Conservation (phyloP, 2,329 filamentous ascomycete species). For the Plectosphaerella cucumerina region DNA sequence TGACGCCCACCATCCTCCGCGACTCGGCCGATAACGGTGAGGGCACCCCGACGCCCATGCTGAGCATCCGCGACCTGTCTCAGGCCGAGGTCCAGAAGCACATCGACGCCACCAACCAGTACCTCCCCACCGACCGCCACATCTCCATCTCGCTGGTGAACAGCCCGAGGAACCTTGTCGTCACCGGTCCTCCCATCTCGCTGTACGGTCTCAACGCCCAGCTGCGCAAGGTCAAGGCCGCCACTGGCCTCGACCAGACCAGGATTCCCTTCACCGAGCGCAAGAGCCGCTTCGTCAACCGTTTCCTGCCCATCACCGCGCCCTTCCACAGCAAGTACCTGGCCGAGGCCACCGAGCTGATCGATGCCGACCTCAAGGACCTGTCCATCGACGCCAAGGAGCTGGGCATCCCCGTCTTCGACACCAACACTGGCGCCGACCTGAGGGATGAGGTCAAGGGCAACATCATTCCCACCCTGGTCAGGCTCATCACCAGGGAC, state of each 20-base stretch:
- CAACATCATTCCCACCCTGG: constrained; percentile 79
- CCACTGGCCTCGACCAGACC: constrained; percentile 95
- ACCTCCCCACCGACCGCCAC: constrained; percentile 86
- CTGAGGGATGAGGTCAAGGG: constrained; percentile 65
- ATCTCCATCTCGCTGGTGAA: constrained; percentile 95
- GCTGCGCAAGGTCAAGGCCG: constrained; percentile 92
- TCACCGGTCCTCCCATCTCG: constrained; percentile 92
- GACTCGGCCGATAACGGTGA: constrained; percentile 94
- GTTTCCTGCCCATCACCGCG: constrained; percentile 94
- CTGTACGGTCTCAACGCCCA: constrained; percentile 94
- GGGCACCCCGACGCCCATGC: constrained; percentile 93
- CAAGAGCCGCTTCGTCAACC: constrained; percentile 93
- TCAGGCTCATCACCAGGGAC: constrained; percentile 92
- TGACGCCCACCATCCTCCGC: constrained; percentile 84
- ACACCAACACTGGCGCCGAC: constrained; percentile 87
- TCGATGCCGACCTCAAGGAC: constrained; percentile 83
- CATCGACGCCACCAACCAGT: constrained; percentile 94
- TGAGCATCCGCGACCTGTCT: constrained; percentile 92
- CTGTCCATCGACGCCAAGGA: constrained; percentile 69
- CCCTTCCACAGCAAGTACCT: constrained; percentile 98
- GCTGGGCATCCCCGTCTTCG: constrained; percentile 80
- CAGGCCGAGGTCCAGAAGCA: constrained; percentile 88
- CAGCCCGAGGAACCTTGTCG: constrained; percentile 94
- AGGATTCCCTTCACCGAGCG: constrained; percentile 91
- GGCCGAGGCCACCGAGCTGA: constrained; percentile 71